Evolutionary conservation across 2,329 filamentous ascomycete species (phyloP).

Genomic region (Sporothrix curviconia): DNA sequence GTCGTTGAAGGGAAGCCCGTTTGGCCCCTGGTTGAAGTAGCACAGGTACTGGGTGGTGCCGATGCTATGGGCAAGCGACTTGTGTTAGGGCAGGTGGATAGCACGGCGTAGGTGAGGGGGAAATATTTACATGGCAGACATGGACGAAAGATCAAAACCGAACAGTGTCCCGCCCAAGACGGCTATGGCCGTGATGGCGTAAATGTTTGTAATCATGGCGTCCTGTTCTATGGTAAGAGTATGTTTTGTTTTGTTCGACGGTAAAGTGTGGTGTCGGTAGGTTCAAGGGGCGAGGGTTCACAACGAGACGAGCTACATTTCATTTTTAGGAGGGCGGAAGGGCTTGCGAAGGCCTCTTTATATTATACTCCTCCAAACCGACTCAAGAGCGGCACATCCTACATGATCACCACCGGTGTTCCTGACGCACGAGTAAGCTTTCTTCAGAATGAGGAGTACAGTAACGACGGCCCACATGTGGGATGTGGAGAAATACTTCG

Average conservation of each 20-base stretch:
- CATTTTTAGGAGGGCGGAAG: neutral
- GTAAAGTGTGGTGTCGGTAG: neutral
- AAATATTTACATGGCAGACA: slow-evolving; percentile 32
- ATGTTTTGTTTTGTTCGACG: neutral
- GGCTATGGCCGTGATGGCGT: slow-evolving; percentile 36
- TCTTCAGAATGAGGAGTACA: too few species aligned
- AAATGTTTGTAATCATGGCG: slow-evolving; percentile 28
- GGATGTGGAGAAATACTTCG: neutral
- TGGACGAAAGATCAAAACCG: slow-evolving; percentile 39
- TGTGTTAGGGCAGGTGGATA: neutral
- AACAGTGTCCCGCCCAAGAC: slow-evolving; percentile 37
- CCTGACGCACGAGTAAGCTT: too few species aligned
- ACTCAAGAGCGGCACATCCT: neutral
- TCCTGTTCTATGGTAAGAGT: neutral
- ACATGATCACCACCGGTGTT: neutral
- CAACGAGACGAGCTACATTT: neutral
- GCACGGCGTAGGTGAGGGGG: too few species aligned
- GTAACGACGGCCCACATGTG: neutral
- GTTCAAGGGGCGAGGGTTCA: neutral
- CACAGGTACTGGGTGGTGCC: slow-evolving; percentile 36
- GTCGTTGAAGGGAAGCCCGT: slow-evolving; percentile 18
- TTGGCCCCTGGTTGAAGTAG: slow-evolving; percentile 36
- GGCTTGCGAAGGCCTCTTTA: neutral
- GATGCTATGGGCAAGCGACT: slow-evolving; percentile 20
- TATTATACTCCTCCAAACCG: neutral